phyloP scores from a whole-genome alignment of 805 yeast genomes.

The Candida railenensis region DNA sequence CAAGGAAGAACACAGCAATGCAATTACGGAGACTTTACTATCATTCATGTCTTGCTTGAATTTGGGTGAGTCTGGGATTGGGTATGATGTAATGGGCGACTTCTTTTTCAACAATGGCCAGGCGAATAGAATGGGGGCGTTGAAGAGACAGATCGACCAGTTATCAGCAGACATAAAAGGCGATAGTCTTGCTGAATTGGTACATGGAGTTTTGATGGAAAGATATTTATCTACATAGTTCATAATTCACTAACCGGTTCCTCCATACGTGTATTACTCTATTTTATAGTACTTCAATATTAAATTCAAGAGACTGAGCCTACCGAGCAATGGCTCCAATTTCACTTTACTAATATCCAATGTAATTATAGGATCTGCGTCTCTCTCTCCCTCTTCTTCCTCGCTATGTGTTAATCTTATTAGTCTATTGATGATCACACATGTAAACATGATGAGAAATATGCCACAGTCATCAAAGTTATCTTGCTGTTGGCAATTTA shows the following conservation, averaged over 20 bases:
- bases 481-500: conserved; percentile 56
- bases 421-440: conserved; percentile 30
- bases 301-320: conserved; percentile 34
- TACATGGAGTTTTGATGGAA: conserved; percentile 24
- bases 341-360: conserved; percentile 39
- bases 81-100: conserved; percentile 23
- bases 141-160: conserved; percentile 8
- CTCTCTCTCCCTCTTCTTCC: conserved; percentile 5
- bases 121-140: background rate
- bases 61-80: conserved; percentile 27
- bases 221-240: conserved; percentile 15
- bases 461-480: conserved; percentile 71
- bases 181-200: conserved; percentile 26
- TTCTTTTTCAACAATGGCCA: conserved; percentile 20
- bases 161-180: conserved; percentile 16
- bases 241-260: background rate
- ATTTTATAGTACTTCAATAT: background rate
- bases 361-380: conserved; percentile 26
- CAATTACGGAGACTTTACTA: conserved; percentile 14
- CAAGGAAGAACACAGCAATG: conserved; percentile 10
- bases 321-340: conserved; percentile 48
- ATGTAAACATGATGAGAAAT: conserved; percentile 36
- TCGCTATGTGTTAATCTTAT: conserved; percentile 12
- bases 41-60: conserved; percentile 22
- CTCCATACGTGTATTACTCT: background rate